Base-by-base conservation (phyloP, 1,284 basidiomycete genomes). In the Uromyces viciae-fabae region DNA sequence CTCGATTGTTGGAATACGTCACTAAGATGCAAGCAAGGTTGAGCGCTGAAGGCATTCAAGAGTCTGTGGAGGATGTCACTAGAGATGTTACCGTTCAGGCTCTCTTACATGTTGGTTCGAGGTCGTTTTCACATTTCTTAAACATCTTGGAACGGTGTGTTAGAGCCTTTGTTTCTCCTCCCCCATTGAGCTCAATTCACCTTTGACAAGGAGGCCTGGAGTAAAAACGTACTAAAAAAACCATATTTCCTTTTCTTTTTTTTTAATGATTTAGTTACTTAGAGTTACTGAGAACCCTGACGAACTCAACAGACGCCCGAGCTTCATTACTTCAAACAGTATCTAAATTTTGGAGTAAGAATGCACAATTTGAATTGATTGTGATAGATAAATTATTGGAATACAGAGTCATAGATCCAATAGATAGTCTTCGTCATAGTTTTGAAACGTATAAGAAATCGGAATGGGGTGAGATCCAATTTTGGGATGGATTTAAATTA, bases 361-460 rank as follows among this genome's bases (percentile, higher is more conserved):
- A 92, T 84, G 88, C 89, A 38, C 93, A 96, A 84, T 93, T 95
- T 91, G 88, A 95, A 56, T 88, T 89, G 28, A 94, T 99, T 84
- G 95, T 98, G 5, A 91, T 96, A 82, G 97, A 98, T 88, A 99
- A 99, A 88, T 88, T 98, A 82, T 92, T 99, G 90, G 96, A 99
- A 86, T 99, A 99, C 87, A 93, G 97, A 84, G 93, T 99, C 81
- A 92, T 99, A 40, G 95, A 98, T 84, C 94, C 95, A 0, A 90
- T 91, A 19, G 95, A 99, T 84, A 92, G 98, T 22, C 91, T 98
- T 75, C 88, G 88, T 3, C 98, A 94, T 91, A 90, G 92, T 22
- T 98, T 99, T 86, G 83, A 87, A 81, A 89, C 83, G 28, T 84
- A 85, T 66, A 77, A 83, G 11, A 85, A 83, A 46, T 85, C 86